A percentile compares a stretch with the other conserved stretches of the same genome.
Evolutionary conservation across 2,329 filamentous ascomycete genomes (phyloP).

Genomic region (Cladophialophora bantiana): DNA sequence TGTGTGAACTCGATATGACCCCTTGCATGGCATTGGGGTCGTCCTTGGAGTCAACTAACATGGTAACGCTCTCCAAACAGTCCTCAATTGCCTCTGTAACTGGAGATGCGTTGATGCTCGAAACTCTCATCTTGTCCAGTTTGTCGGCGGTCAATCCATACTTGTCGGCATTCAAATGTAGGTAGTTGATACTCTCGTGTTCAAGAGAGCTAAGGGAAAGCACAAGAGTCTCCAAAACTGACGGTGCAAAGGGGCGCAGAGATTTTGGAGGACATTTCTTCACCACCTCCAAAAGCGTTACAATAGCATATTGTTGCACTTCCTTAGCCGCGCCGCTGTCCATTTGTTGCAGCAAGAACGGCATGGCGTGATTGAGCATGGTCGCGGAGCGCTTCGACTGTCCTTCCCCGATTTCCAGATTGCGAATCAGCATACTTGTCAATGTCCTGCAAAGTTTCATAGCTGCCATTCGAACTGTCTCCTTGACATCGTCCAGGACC

Average conservation of each 20-base stretch:
- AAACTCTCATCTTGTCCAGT: constrained; percentile 85
- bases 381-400: constrained; percentile 70
- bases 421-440: constrained; percentile 83
- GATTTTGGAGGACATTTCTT: constrained; percentile 82
- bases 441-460: constrained; percentile 81
- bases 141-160: constrained; percentile 86
- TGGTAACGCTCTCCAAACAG: constrained; percentile 83
- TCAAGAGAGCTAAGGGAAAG: constrained; percentile 86
- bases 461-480: constrained; percentile 81
- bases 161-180: constrained; percentile 84
- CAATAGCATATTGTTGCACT: constrained; percentile 81
- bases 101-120: constrained; percentile 81
- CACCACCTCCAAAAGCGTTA: constrained; percentile 84
- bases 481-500: constrained; percentile 95
- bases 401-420: constrained; percentile 78
- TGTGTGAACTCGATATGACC: constrained; percentile 22
- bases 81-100: constrained; percentile 92
- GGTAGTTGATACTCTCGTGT: constrained; percentile 86
- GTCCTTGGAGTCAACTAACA: constrained; percentile 53
- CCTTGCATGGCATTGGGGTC: constrained; percentile 32
- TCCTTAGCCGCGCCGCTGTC: constrained; percentile 83
- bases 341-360: constrained; percentile 87
- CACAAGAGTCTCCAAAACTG: constrained; percentile 80
- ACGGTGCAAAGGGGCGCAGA: constrained; percentile 79
- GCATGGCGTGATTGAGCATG: constrained; percentile 86